Evolutionary conservation across 805 yeast species (phyloP), one percentile per base, ranked within the genome.

Genomic region (Nakazawaea wickerhamii): DNA sequence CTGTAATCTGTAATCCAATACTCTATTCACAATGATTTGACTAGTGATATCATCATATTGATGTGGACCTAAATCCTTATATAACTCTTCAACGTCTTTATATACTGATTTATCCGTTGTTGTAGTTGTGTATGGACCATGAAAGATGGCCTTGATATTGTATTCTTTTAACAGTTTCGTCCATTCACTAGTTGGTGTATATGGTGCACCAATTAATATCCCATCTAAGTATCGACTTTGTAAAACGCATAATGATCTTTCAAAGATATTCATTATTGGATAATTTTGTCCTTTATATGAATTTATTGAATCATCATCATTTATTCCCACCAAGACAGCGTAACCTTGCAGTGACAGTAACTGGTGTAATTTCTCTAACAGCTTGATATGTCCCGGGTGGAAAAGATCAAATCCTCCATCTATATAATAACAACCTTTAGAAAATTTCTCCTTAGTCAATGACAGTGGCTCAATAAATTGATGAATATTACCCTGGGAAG

Each of bases 371-470:
- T 66, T 57, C 44, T 73, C 65, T 48, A 91, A 67, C 8, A 82
- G 82, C 50, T 80, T 83, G 44, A 91, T 86, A 59, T 93, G 97
- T 17, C 95, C 97, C 17, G 95, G 89, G 59, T 88, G 89, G 64
- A 93, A 90, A 42, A 93, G 69, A 60, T 93, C 99, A 65, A 90
- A 93, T 1, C 84, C 84, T 10, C 97, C 98, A 50, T 79, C 84
- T 14, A 87, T 71, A 55, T 84, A 87, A 39, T 67, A 67, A 11
- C 71, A 41, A 48, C 44, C 47, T 40, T 35, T 50, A 28, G 38
- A 44, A 28, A 53, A 48, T 40, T 45, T 45, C 34, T 43, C 47
- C 26, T 30, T 28, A n/a, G 49, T 49, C 4, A 39, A 45, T n/a
- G 45, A 38, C 6, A 61, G 58, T 4, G 73, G 68, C 30, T 53